These are phyloP conservation scores for Gloeophyllum trabeum DNA, from an alignment of 768 basidiomycete species.

Conservation along the genomic window DNA sequence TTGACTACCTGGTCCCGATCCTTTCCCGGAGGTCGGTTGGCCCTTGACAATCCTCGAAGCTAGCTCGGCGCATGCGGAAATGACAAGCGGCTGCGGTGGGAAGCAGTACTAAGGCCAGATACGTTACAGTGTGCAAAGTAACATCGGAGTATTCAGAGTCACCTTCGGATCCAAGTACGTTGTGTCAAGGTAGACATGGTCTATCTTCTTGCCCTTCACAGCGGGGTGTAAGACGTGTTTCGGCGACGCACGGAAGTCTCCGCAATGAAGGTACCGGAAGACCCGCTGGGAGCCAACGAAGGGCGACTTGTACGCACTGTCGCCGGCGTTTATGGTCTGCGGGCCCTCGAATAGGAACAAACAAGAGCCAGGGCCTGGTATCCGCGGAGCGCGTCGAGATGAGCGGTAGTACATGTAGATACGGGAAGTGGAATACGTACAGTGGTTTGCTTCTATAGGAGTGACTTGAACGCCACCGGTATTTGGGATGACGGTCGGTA, in stretches of 20 bases:
- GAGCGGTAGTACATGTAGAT: not conserved
- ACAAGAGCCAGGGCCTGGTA: conserved; percentile 71
- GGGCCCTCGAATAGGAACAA: conserved; percentile 89
- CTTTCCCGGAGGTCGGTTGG: conserved; percentile 16
- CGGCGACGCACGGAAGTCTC: conserved; percentile 88
- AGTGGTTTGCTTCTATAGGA: conserved; percentile 96
- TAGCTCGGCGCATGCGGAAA: conserved; percentile 84
- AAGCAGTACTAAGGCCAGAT: conserved; percentile 87
- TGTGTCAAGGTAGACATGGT: conserved; percentile 90
- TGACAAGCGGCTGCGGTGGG: conserved; percentile 89
- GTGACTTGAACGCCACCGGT: conserved; percentile 84
- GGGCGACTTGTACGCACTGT: conserved; percentile 61
- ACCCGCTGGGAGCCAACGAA: conserved; percentile 55
- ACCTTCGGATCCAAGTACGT: conserved; percentile 89
- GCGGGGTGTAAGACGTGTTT: conserved; percentile 78
- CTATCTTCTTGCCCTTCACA: conserved; percentile 70
- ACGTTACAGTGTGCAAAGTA: not conserved
- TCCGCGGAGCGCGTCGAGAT: not conserved
- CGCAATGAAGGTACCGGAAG: conserved; percentile 93
- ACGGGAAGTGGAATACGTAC: conserved; percentile 20
- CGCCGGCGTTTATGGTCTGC: conserved; percentile 84
- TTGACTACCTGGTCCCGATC: conserved; percentile 15
- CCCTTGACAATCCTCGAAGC: conserved; percentile 46
- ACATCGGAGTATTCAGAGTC: conserved; percentile 10
- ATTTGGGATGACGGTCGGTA: conserved; percentile 61